Conservation (phyloP, 306 rosid species). For the Gastrolobium villosum region DNA sequence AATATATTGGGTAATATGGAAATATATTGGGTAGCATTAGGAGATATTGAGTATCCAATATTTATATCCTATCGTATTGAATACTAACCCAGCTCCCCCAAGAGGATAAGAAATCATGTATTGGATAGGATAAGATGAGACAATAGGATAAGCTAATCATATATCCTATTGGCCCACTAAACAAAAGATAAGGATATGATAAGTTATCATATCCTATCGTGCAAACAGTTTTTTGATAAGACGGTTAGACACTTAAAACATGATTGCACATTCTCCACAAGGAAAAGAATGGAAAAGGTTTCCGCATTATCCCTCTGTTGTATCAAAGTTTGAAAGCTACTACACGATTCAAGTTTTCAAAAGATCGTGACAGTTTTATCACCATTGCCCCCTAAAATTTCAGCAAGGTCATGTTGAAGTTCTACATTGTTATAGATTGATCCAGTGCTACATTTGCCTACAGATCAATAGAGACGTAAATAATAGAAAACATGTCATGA, state of each 20-base stretch:
- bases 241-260: conserved; percentile 43
- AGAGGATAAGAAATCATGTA: too few relatives aligned
- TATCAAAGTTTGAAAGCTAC: conserved; percentile 47
- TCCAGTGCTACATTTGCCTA: background rate
- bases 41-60: too few relatives aligned
- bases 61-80: too few relatives aligned
- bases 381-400: conserved; percentile 49
- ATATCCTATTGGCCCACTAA: too few relatives aligned
- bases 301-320: conserved; percentile 25
- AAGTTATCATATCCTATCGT: too few relatives aligned
- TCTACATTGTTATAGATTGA: conserved; percentile 29
- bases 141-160: too few relatives aligned
- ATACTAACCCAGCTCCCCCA: too few relatives aligned
- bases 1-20: too few relatives aligned
- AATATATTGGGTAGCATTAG: too few relatives aligned
- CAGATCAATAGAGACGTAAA: conserved; percentile 34
- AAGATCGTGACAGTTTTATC: conserved; percentile 44
- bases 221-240: too few relatives aligned
- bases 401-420: conserved; percentile 48
- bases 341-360: conserved; percentile 12
- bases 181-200: too few relatives aligned
- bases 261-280: conserved; percentile 23
- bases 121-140: too few relatives aligned
- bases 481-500: conserved; percentile 46
- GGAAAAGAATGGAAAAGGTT: conserved; percentile 21